Conservation (phyloP, 1,284 basidiomycete species). For the Cryptococcus sp. region DNA sequence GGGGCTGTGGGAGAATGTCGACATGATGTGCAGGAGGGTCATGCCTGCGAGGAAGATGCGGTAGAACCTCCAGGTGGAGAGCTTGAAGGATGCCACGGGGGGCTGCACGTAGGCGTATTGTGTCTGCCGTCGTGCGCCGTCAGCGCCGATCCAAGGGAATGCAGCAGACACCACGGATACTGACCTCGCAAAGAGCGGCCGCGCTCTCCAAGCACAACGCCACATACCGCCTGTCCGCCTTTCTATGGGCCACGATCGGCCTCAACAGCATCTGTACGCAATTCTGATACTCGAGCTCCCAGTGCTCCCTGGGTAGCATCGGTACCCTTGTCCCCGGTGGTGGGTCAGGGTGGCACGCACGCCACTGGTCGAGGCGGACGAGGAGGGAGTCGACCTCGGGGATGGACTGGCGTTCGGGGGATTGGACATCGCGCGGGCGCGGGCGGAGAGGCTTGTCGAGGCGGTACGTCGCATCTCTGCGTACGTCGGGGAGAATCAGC, state of each 20-base stretch:
- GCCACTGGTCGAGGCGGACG: conserved; percentile 16
- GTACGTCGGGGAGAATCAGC: neutral
- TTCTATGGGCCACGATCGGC: conserved; percentile 22
- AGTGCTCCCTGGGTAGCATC: conserved; percentile 19
- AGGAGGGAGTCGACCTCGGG: conserved; percentile 24
- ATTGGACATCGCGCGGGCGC: neutral
- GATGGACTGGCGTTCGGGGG: conserved; percentile 10
- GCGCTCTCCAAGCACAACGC: conserved; percentile 26
- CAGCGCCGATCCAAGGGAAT: neutral
- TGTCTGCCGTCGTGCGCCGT: conserved; percentile 8
- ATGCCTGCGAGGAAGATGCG: conserved; percentile 30
- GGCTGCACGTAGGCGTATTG: conserved; percentile 14
- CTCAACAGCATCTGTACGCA: conserved; percentile 31
- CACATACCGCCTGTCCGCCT: conserved; percentile 17
- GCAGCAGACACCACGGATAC: neutral
- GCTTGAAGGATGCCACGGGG: conserved; percentile 11
- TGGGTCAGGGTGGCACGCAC: conserved; percentile 15
- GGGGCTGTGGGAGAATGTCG: conserved; percentile 12
- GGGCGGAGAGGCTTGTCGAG: conserved; percentile 24
- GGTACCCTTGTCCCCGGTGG: conserved; percentile 11
- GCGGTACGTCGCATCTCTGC: conserved; percentile 30
- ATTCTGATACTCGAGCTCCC: conserved; percentile 32
- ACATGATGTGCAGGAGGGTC: conserved; percentile 28
- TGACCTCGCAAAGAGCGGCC: conserved; percentile 25
- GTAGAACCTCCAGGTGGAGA: conserved; percentile 31